Evolutionary conservation across 2,329 filamentous ascomycete genomes (phyloP), one percentile per base, ranked within the genome.

Genomic region (Penicillium sp.): DNA sequence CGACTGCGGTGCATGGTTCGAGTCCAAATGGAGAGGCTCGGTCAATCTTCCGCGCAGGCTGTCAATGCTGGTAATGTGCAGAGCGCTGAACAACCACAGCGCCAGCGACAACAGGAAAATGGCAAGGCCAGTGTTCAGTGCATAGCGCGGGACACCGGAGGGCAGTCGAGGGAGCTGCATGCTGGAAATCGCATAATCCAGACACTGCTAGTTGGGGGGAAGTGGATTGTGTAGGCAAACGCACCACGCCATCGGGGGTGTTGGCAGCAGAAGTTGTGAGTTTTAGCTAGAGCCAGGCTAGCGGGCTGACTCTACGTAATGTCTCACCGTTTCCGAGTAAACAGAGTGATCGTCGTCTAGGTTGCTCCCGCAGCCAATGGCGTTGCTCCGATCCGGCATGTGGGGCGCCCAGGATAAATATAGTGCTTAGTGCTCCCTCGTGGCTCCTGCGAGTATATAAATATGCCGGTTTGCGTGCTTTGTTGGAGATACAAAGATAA

Each of bases 81-180:
- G 28, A 16, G 52, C 30, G 8, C 38, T 59, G 40, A 59, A 26
- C 26, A 47, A 52, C 52, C 52, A 54, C 30, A 55, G 16, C 21
- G 51, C 30, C 16, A 59, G 52, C 16, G 43, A 47, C 18, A 59
- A 21, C 21, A 59, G 30, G 48, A 55, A 55, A 8, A 59, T 16
- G 18, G 56, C 56, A 20, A 59, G 45, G 28, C 47, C 47, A 16
- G 52, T 47, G 24, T 55, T 55, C 20, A 55, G 24, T 33, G 55
- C 40, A 46, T 52, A 46, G 38, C 56, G 56, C 21, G 56, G 52
- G 21, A 47, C 48, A 51, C 40, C 28, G 42, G 47, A 35, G 23
- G 51, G 42, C 47, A 51, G 51, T 42, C 47, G 56, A 47, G 52
- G 52, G 35, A 51, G 52, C 45, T 47, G 56, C 56, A 59, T 59